Evolutionary conservation across 2,329 filamentous ascomycete species (phyloP).

Genomic region (Pestalotiopsis sp.): DNA sequence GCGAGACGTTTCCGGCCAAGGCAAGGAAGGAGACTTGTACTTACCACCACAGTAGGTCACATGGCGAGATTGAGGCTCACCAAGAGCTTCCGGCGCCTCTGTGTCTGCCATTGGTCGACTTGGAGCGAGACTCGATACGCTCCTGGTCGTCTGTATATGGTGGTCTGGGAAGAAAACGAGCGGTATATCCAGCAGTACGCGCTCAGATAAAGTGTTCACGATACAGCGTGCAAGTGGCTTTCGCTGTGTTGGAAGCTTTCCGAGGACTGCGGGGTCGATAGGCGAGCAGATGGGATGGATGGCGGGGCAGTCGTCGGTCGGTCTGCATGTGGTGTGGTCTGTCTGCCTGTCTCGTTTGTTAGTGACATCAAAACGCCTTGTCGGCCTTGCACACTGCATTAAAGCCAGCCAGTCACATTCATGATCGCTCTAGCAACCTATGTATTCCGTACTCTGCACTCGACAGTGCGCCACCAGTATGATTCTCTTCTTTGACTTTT

Average conservation of each 20-base stretch:
- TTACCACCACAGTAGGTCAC: constrained; percentile 62
- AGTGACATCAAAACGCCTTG: no score
- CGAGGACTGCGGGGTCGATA: constrained; percentile 1
- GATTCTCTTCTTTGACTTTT: no score
- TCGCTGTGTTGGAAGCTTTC: background rate
- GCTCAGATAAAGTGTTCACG: background rate
- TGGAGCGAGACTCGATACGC: background rate
- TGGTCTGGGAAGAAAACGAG: background rate
- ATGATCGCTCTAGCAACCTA: no score
- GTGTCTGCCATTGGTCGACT: constrained; percentile 52
- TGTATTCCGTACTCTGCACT: no score
- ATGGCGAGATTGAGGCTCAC: constrained; percentile 52
- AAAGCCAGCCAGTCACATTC: no score
- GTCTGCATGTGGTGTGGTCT: background rate
- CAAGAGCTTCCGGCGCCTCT: constrained; percentile 45
- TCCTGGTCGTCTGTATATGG: background rate
- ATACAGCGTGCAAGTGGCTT: background rate
- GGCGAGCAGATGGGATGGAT: background rate
- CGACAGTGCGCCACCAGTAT: no score
- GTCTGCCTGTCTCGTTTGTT: background rate
- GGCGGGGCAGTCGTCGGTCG: constrained; percentile 1
- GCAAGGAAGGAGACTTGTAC: constrained; percentile 24
- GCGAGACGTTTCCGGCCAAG: background rate
- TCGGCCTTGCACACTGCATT: background rate
- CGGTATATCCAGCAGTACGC: background rate